Evolutionary conservation across 164 flowering plant species (phyloP).

Genomic region (Vitis vinifera): DNA sequence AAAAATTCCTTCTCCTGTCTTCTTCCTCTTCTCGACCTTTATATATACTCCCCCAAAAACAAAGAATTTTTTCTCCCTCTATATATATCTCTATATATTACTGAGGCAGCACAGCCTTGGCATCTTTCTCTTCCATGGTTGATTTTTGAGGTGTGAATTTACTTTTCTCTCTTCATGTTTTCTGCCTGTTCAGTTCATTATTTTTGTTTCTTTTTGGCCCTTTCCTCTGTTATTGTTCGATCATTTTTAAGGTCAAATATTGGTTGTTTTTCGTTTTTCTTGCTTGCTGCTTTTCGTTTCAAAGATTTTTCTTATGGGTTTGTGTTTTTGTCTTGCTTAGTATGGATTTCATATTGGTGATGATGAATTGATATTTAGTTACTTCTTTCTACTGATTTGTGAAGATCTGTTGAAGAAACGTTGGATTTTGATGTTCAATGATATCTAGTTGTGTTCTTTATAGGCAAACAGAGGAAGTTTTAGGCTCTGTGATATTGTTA

Average conservation of each 20-base stretch:
- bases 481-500: constrained; percentile 4
- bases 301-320: constrained; percentile 3
- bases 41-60: constrained; percentile 3
- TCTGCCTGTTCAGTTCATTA: background rate
- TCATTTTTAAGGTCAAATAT: constrained; percentile 9
- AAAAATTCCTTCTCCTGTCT: constrained; percentile 1
- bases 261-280: background rate
- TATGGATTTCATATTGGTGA: constrained; percentile 1
- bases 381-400: background rate
- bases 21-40: constrained; percentile 12
- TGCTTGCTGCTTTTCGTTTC: background rate
- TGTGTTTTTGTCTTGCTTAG: background rate
- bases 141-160: constrained; percentile 25
- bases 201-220: background rate
- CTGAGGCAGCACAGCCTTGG: constrained; percentile 10
- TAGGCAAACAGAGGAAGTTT: background rate
- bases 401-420: constrained; percentile 11
- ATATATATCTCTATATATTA: background rate
- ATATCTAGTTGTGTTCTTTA: background rate
- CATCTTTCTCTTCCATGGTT: constrained; percentile 23
- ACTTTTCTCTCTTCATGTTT: background rate
- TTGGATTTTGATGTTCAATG: background rate
- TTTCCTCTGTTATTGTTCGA: constrained; percentile 5
- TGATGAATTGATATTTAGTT: background rate
- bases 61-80: background rate